Conservation (phyloP, 106 monocot species). For the Dioscorea dumetorum region DNA sequence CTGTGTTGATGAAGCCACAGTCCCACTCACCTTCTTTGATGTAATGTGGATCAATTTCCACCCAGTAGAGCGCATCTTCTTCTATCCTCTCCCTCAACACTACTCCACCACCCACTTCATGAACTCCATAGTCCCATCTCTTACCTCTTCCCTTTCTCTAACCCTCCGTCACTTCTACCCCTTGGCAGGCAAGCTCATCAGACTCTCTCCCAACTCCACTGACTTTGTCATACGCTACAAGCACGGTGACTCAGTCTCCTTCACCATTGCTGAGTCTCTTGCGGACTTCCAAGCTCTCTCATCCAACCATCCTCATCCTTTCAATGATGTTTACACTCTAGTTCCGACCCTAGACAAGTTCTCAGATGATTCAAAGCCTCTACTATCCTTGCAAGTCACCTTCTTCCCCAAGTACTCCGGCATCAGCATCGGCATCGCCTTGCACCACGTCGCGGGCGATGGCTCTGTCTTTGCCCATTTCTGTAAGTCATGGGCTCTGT, state of each 20-base stretch:
- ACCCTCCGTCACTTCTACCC: conserved; percentile 39
- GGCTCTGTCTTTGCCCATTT: conserved; percentile 22
- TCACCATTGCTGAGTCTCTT: conserved; percentile 18
- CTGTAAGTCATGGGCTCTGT: conserved; percentile 25
- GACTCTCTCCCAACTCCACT: conserved; percentile 1
- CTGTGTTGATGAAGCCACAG: too few relatives aligned
- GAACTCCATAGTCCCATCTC: conserved; percentile 14
- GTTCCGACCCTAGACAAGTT: conserved; percentile 13
- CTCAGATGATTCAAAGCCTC: background rate
- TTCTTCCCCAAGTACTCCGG: conserved; percentile 20
- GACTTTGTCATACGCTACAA: conserved; percentile 26
- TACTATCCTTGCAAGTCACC: conserved; percentile 38
- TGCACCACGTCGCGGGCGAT: conserved; percentile 35
- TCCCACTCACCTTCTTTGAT: conserved; percentile 27
- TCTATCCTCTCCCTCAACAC: conserved; percentile 21
- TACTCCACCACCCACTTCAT: conserved; percentile 21
- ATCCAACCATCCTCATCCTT: conserved; percentile 7
- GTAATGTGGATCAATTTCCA: conserved; percentile 5
- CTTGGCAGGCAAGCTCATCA: conserved; percentile 18
- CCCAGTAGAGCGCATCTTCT: conserved; percentile 49
- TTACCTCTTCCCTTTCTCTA: conserved; percentile 50
- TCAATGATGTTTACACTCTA: conserved; percentile 3
- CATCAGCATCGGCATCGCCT: conserved; percentile 16
- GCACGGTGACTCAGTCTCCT: conserved; percentile 18
- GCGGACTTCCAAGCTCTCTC: conserved; percentile 18